phyloP scores from a whole-genome alignment of 371 early-diverging fungal species.

The Furculomyces boomerangus region DNA sequence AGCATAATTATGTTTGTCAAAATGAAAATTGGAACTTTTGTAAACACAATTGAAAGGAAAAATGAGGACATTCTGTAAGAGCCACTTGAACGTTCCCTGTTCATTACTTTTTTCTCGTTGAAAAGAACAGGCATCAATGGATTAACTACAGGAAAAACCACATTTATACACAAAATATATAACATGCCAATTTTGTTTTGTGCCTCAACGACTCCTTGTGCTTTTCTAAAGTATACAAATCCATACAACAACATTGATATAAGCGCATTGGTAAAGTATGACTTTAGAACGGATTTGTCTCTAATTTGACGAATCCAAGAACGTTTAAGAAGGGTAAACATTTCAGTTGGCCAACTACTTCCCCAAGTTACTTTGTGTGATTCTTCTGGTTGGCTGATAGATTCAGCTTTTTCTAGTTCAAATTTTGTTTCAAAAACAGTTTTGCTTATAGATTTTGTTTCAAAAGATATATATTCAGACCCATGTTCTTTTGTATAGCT shows the following conservation, averaged over 20 bases:
- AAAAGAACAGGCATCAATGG: constrained; percentile 15
- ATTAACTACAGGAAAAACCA: constrained; percentile 13
- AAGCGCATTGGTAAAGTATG: constrained; percentile 5
- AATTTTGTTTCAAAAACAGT: neutral
- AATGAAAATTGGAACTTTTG: constrained; percentile 10
- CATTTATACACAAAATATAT: constrained; percentile 10
- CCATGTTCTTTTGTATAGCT: neutral
- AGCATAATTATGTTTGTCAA: constrained; percentile 7
- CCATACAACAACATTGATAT: constrained; percentile 12
- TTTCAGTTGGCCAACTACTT: constrained; percentile 16
- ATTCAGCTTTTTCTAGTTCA: neutral
- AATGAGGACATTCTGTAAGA: constrained; percentile 21
- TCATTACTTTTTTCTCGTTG: constrained; percentile 11
- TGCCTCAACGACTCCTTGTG: constrained; percentile 9
- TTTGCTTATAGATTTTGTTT: neutral
- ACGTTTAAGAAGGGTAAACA: constrained; percentile 9
- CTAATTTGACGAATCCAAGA: constrained; percentile 19
- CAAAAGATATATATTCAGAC: neutral
- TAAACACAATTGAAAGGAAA: constrained; percentile 8
- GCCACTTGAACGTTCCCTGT: constrained; percentile 19
- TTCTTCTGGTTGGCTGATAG: neutral
- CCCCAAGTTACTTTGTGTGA: neutral
- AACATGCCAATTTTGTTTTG: constrained; percentile 22
- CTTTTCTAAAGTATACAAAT: constrained; percentile 21
- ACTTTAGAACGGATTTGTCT: constrained; percentile 7